phyloP scores from a whole-genome alignment of 1,284 basidiomycete genomes.

The Trametes sp. region DNA sequence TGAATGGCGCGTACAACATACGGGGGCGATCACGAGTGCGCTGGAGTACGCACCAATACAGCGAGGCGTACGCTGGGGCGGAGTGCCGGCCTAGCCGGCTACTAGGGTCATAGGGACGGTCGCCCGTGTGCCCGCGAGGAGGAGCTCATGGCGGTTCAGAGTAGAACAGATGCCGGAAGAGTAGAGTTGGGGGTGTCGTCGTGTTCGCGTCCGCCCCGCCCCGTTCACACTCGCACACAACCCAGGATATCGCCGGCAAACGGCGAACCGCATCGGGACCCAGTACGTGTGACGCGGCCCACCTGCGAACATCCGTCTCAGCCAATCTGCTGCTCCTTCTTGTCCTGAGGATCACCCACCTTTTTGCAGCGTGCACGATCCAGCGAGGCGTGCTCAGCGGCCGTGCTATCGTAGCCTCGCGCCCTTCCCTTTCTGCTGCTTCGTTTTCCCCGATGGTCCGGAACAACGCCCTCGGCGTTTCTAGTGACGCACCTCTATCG shows the following conservation, averaged over 20 bases:
- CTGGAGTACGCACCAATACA: constrained; percentile 21
- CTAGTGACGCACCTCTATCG: constrained; percentile 24
- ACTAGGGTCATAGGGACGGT: constrained; percentile 12
- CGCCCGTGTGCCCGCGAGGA: constrained; percentile 16
- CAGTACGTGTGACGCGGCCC: constrained; percentile 5
- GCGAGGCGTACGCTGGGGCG: constrained; percentile 9
- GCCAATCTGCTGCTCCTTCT: not conserved
- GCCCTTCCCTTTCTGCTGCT: not conserved
- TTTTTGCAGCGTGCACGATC: not conserved
- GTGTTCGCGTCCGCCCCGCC: not conserved
- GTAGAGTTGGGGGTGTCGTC: constrained; percentile 20
- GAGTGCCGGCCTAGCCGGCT: constrained; percentile 8
- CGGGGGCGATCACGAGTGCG: constrained; percentile 20
- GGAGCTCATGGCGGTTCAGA: constrained; percentile 18
- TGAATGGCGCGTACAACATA: constrained; percentile 26
- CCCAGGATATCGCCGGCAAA: constrained; percentile 10
- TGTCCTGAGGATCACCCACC: not conserved
- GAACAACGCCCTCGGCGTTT: constrained; percentile 20
- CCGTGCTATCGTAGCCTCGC: constrained; percentile 1
- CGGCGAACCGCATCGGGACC: constrained; percentile 10
- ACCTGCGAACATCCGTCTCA: not conserved
- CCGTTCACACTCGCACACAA: constrained; percentile 13
- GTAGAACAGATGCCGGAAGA: constrained; percentile 20
- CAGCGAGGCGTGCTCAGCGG: not conserved
- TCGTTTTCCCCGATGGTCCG: constrained; percentile 30